Conservation (phyloP, 257 asterid genomes). For the Perilla frutescens region DNA sequence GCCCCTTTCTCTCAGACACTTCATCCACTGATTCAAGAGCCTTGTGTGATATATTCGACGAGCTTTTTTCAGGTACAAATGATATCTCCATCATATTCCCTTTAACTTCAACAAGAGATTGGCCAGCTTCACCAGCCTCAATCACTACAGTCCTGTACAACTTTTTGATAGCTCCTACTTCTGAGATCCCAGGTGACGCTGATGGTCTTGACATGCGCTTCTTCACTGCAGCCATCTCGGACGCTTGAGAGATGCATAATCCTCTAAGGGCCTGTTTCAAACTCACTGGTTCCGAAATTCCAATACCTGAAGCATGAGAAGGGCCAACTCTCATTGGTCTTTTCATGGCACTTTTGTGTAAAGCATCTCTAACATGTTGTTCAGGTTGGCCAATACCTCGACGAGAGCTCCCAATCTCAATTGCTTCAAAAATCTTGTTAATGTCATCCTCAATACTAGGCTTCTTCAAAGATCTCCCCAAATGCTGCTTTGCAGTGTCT, state of each 20-base stretch:
- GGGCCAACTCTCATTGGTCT: constrained; percentile 70
- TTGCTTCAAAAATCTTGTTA: constrained; percentile 74
- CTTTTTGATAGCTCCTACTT: constrained; percentile 55
- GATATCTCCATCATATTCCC: constrained; percentile 62
- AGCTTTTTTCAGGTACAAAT: constrained; percentile 57
- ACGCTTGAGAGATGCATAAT: constrained; percentile 93
- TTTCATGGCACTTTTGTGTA: constrained; percentile 78
- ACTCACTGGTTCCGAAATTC: constrained; percentile 69
- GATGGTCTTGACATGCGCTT: constrained; percentile 59
- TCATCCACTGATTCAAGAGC: constrained; percentile 32
- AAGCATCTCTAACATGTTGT: constrained; percentile 39
- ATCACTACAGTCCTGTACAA: constrained; percentile 47
- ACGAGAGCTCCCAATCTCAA: constrained; percentile 55
- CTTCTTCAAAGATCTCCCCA: constrained; percentile 43
- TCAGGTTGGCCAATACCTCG: constrained; percentile 46
- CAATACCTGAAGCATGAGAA: constrained; percentile 65
- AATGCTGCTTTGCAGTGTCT: constrained; percentile 33
- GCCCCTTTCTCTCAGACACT: constrained; percentile 33
- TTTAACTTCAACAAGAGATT: constrained; percentile 40
- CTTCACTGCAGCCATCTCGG: constrained; percentile 92
- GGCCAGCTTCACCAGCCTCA: constrained; percentile 47
- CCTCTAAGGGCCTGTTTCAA: constrained; percentile 97
- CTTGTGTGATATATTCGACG: constrained; percentile 41
- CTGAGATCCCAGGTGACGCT: constrained; percentile 49
- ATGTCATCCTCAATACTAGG: constrained; percentile 64